Percentiles rank a stretch among this genome's conserved stretches.
Conservation (phyloP, 345 rosid genomes). For the Syzygium aqueum region DNA sequence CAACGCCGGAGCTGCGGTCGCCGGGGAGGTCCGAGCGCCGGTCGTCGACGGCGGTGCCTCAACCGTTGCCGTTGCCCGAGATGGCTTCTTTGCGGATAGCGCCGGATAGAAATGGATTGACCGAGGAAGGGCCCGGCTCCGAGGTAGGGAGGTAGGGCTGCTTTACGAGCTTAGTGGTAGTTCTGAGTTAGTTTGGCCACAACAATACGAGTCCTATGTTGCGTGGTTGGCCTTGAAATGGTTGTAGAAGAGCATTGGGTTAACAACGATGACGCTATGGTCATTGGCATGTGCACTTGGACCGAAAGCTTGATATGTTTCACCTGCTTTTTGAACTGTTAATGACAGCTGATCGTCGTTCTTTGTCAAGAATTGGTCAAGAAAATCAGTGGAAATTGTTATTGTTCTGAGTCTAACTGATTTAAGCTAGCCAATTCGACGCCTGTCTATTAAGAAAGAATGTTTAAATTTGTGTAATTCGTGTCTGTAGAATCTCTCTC, state of each 20-base stretch:
- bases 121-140: not conserved
- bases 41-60: conserved; percentile 34
- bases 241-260: not conserved
- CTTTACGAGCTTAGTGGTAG: not conserved
- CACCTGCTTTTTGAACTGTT: not conserved
- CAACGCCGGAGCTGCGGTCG: conserved; percentile 10
- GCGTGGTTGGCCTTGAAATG: not conserved
- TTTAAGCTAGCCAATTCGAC: not conserved
- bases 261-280: not conserved
- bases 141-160: conserved; percentile 1
- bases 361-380: not conserved
- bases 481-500: not conserved
- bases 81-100: not conserved
- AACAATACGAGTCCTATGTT: not conserved
- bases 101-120: not conserved
- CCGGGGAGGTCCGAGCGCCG: conserved; percentile 12
- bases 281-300: not conserved
- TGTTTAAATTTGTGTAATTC: not conserved
- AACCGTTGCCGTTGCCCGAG: conserved; percentile 55
- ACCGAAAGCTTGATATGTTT: not conserved
- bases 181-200: not conserved
- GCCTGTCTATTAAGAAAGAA: not conserved
- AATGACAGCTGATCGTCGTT: not conserved
- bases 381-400: not conserved
- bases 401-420: not conserved